phyloP scores from a whole-genome alignment of 345 rosid genomes.

The Firmiana major region DNA sequence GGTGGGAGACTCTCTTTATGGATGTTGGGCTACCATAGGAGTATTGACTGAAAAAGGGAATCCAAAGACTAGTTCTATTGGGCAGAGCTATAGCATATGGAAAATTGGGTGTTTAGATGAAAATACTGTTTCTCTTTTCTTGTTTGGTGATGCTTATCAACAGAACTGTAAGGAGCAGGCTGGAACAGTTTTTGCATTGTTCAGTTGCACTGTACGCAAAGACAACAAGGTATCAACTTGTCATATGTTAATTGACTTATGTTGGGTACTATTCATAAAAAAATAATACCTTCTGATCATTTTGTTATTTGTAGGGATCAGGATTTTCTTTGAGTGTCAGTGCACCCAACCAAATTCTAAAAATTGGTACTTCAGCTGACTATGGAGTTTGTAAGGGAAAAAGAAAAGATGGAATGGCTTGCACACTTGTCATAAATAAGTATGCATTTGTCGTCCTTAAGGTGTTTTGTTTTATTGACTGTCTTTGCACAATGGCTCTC shows the following conservation, averaged over 20 bases:
- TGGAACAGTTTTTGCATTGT: slow-evolving; percentile 76
- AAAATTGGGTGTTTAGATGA: slow-evolving; percentile 66
- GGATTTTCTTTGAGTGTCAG: slow-evolving; percentile 70
- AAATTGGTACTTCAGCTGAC: slow-evolving; percentile 77
- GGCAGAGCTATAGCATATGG: slow-evolving; percentile 73
- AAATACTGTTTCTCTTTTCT: slow-evolving; percentile 61
- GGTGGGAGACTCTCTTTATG: slow-evolving; percentile 65
- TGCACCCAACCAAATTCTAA: slow-evolving; percentile 63
- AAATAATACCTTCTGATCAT: slow-evolving; percentile 5
- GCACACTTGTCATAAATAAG: slow-evolving; percentile 73
- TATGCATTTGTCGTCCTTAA: slow-evolving; percentile 23
- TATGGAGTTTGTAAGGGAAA: slow-evolving; percentile 84
- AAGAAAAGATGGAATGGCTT: slow-evolving; percentile 71
- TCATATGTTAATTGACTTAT: background rate
- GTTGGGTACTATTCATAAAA: background rate
- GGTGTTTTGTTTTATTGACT: background rate
- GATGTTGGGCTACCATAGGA: slow-evolving; percentile 89
- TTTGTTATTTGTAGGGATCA: slow-evolving; percentile 40
- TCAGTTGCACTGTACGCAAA: slow-evolving; percentile 65
- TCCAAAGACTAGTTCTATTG: slow-evolving; percentile 68
- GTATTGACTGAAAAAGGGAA: slow-evolving; percentile 76
- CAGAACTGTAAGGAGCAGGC: slow-evolving; percentile 49
- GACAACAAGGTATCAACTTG: slow-evolving; percentile 45
- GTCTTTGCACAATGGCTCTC: background rate
- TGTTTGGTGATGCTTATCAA: slow-evolving; percentile 85